A percentile compares a stretch with the other conserved stretches of the same genome.
Conservation (phyloP, 2,329 filamentous ascomycete genomes). For the Fusarium buxicola region DNA sequence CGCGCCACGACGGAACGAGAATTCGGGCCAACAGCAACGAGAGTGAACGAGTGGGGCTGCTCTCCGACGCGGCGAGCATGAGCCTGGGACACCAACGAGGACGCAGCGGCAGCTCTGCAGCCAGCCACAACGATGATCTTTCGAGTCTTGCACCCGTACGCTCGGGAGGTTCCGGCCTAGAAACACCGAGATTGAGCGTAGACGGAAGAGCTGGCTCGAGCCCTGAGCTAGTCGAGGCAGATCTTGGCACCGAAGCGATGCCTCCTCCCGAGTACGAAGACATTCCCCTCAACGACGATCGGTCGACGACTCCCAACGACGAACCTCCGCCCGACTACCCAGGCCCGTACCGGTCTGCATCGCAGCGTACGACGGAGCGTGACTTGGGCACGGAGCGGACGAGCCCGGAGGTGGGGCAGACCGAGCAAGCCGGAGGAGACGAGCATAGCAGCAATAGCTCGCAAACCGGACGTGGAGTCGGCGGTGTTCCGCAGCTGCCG, state of each 20-base stretch:
- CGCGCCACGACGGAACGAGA: conserved; percentile 80
- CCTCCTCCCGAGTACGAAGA: conserved; percentile 68
- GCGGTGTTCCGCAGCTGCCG: conserved; percentile 61
- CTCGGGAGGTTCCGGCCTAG: conserved; percentile 58
- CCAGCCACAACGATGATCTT: conserved; percentile 64
- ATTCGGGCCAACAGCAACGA: conserved; percentile 79
- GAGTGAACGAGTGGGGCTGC: conserved; percentile 76
- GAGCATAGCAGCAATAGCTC: conserved; percentile 1
- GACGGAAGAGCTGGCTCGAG: conserved; percentile 61
- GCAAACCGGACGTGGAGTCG: conserved; percentile 49
- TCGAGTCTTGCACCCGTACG: conserved; percentile 53
- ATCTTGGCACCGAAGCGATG: conserved; percentile 60
- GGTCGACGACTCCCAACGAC: conserved; percentile 56
- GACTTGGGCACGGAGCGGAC: conserved; percentile 26
- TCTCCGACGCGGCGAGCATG: conserved; percentile 79
- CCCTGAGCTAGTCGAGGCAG: conserved; percentile 64
- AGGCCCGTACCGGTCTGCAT: conserved; percentile 50
- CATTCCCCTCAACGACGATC: conserved; percentile 57
- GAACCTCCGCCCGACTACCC: conserved; percentile 66
- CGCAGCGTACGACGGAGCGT: conserved; percentile 41
- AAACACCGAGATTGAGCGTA: conserved; percentile 53
- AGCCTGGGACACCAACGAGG: conserved; percentile 50
- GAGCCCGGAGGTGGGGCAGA: conserved; percentile 12
- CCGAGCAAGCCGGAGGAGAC: conserved; percentile 3
- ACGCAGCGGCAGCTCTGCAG: conserved; percentile 61